These are phyloP conservation scores for Cyberlindnera japonica DNA, from an alignment of 805 yeast genomes.

Conservation along the genomic window DNA sequence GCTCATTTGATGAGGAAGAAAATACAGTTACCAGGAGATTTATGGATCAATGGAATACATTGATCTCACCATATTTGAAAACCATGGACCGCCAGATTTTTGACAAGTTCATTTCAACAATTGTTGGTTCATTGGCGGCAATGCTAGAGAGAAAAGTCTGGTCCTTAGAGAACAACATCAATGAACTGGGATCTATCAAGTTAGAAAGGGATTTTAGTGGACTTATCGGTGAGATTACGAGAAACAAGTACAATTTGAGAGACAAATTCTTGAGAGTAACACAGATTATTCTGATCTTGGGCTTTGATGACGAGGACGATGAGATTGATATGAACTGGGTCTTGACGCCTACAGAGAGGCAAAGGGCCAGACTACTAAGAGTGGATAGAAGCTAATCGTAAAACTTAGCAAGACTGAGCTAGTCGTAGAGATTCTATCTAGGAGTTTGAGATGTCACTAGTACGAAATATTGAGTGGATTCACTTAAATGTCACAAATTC, in stretches of 20 bases:
- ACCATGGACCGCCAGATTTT: conserved; percentile 54
- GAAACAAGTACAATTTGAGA: conserved; percentile 66
- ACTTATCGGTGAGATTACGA: conserved; percentile 70
- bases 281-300: conserved; percentile 76
- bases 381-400: conserved; percentile 34
- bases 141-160: conserved; percentile 66
- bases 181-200: conserved; percentile 78
- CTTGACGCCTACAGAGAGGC: conserved; percentile 71
- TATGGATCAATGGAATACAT: conserved; percentile 56
- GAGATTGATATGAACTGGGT: conserved; percentile 63
- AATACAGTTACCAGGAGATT: conserved; percentile 44
- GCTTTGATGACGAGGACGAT: conserved; percentile 70
- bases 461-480: conserved; percentile 79
- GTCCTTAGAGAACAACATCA: conserved; percentile 61
- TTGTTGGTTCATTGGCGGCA: conserved; percentile 53
- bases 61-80: conserved; percentile 63
- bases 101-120: conserved; percentile 41
- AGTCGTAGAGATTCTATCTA: too few species aligned
- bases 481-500: conserved; percentile 74
- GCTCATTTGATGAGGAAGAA: conserved; percentile 33
- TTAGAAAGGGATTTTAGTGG: conserved; percentile 78
- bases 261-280: conserved; percentile 78
- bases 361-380: conserved; percentile 55
- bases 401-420: too few species aligned
- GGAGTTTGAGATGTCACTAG: too few species aligned